These are phyloP conservation scores for Amphichorda felina DNA, from an alignment of 2,329 filamentous ascomycete species.

Conservation along the genomic window DNA sequence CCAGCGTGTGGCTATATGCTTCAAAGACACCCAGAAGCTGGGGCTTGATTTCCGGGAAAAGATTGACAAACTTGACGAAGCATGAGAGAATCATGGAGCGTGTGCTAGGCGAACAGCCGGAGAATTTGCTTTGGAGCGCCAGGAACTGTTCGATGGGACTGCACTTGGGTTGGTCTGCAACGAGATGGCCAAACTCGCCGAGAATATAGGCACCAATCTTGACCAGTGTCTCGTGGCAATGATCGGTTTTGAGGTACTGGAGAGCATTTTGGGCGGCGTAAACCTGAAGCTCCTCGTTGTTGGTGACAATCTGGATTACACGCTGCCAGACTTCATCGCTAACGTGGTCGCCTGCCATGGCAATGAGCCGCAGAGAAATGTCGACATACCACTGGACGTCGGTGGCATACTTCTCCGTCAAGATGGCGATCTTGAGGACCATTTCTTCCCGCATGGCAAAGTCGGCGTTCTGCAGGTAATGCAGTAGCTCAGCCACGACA, in stretches of 20 bases:
- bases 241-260: conserved; percentile 82
- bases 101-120: conserved; percentile 78
- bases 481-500: conserved; percentile 86
- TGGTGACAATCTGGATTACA: conserved; percentile 97
- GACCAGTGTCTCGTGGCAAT: conserved; percentile 92
- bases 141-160: conserved; percentile 97
- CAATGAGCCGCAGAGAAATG: conserved; percentile 85
- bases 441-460: conserved; percentile 98
- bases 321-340: conserved; percentile 99
- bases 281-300: conserved; percentile 95
- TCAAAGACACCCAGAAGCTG: conserved; percentile 85
- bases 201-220: conserved; percentile 96
- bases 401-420: conserved; percentile 97
- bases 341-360: conserved; percentile 95
- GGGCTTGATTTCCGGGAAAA: conserved; percentile 97
- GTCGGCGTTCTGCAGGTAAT: conserved; percentile 91
- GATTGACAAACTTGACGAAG: conserved; percentile 95
- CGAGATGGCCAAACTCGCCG: conserved; percentile 92
- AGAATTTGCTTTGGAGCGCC: conserved; percentile 81
- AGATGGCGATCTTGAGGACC: conserved; percentile 96
- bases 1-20: conserved; percentile 85
- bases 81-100: conserved; percentile 89
- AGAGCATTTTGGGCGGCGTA: conserved; percentile 92
- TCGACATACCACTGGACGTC: conserved; percentile 99
- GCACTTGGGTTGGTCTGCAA: conserved; percentile 83